Conservation (phyloP, 352 stramenopile genomes). For the Sclerospora graminicola region DNA sequence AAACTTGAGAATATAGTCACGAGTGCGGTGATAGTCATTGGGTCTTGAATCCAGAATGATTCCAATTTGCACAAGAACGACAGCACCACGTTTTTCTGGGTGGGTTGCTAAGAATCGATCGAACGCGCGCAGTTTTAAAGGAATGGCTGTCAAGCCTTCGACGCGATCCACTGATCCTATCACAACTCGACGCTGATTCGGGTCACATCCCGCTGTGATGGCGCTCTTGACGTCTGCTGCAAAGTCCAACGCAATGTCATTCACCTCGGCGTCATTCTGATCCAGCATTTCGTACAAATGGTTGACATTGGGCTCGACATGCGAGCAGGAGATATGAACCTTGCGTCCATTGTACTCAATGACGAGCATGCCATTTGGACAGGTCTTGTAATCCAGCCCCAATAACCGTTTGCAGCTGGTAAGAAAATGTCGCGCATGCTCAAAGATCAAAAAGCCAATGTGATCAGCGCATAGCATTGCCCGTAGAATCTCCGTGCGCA, state of each 20-base stretch:
- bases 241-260: slow-evolving; percentile 14
- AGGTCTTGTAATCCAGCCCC: slow-evolving; percentile 89
- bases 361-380: slow-evolving; percentile 77
- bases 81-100: slow-evolving; percentile 47
- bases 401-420: slow-evolving; percentile 90
- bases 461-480: slow-evolving; percentile 87
- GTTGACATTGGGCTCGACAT: slow-evolving; percentile 91
- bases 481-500: slow-evolving; percentile 85
- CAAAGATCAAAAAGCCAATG: slow-evolving; percentile 90
- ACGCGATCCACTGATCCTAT: slow-evolving; percentile 91
- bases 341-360: slow-evolving; percentile 95
- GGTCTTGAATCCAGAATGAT: slow-evolving; percentile 60
- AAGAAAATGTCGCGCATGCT: slow-evolving; percentile 90
- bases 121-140: slow-evolving; percentile 94
- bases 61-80: slow-evolving; percentile 76
- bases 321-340: slow-evolving; percentile 93
- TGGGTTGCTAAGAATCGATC: slow-evolving; percentile 91
- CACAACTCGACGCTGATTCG: slow-evolving; percentile 33
- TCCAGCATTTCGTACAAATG: slow-evolving; percentile 61
- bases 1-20: slow-evolving; percentile 86
- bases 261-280: slow-evolving; percentile 25
- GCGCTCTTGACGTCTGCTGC: slow-evolving; percentile 33
- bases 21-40: slow-evolving; percentile 91
- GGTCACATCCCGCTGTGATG: slow-evolving; percentile 15
- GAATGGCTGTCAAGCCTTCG: slow-evolving; percentile 93